A percentile compares a stretch with the other conserved stretches of the same genome.
Conservation (phyloP, 148 eudicot genomes). For the Arbutus unedo region DNA sequence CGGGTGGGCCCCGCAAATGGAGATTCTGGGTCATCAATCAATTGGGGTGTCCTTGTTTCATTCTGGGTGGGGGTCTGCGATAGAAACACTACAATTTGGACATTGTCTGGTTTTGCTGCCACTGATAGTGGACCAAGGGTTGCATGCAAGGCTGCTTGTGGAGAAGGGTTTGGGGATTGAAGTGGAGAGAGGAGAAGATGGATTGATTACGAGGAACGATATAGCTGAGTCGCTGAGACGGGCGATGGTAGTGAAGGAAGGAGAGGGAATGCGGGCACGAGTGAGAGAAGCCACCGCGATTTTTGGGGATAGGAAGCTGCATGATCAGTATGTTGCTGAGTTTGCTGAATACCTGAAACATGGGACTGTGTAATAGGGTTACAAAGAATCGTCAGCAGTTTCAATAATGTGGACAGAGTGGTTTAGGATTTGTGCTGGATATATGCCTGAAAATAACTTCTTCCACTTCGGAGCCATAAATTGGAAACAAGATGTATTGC, state of each 20-base stretch:
- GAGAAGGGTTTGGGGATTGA: constrained; percentile 31
- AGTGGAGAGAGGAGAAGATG: constrained; percentile 32
- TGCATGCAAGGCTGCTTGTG: constrained; percentile 32
- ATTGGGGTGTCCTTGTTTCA: constrained; percentile 28
- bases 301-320: constrained; percentile 15
- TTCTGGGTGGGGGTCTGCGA: constrained; percentile 31
- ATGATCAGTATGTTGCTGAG: constrained; percentile 17
- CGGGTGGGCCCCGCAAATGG: constrained; percentile 33
- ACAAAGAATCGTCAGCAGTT: neutral
- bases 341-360: constrained; percentile 15
- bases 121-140: constrained; percentile 24
- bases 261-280: neutral
- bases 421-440: neutral
- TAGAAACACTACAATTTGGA: constrained; percentile 26
- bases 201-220: constrained; percentile 1
- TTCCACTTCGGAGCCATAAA: neutral
- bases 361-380: neutral
- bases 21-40: constrained; percentile 30
- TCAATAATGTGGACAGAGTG: neutral
- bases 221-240: constrained; percentile 15
- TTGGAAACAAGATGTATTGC: neutral
- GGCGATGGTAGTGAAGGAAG: constrained; percentile 22
- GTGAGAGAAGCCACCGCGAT: constrained; percentile 9
- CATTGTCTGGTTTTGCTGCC: constrained; percentile 25
- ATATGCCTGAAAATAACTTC: neutral